Conservation (phyloP, 148 eudicot species). For the Mesembryanthemum crystallinum region DNA sequence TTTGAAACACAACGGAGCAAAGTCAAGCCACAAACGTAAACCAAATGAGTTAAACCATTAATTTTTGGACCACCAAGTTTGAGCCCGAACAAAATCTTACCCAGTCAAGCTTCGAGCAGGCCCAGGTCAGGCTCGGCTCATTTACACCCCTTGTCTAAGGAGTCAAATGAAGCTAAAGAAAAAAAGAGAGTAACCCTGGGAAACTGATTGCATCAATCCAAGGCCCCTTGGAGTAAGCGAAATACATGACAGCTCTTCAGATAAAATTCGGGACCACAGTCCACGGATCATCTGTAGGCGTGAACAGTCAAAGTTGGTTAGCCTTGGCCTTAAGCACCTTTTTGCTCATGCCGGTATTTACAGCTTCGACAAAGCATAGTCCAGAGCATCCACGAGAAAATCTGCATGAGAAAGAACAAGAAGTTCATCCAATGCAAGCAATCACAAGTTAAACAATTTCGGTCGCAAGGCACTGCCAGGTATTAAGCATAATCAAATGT, state of each 20-base stretch:
- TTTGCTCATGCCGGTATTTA: constrained; percentile 21
- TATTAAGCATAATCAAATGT: too few species aligned
- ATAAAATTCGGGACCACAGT: not conserved
- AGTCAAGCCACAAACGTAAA: too few species aligned
- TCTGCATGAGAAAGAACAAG: constrained; percentile 44
- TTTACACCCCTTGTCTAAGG: too few species aligned
- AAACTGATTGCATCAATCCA: too few species aligned
- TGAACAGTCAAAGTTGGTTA: not conserved
- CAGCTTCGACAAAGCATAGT: constrained; percentile 75
- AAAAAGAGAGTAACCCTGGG: too few species aligned
- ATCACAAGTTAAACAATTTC: not conserved
- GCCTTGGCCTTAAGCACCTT: not conserved
- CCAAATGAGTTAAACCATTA: too few species aligned
- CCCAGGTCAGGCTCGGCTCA: too few species aligned
- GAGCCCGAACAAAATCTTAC: too few species aligned
- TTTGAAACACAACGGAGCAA: too few species aligned
- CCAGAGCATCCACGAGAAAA: constrained; percentile 88
- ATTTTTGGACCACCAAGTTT: too few species aligned
- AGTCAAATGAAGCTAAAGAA: too few species aligned
- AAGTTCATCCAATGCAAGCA: not conserved
- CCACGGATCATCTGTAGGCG: not conserved
- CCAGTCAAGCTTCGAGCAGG: too few species aligned
- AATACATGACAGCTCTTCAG: not conserved
- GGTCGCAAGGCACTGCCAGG: not conserved
- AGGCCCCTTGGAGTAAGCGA: not conserved